These are phyloP conservation scores for Colletotrichum echinochloae DNA, from an alignment of 2,329 filamentous ascomycete species.

Conservation along the genomic window DNA sequence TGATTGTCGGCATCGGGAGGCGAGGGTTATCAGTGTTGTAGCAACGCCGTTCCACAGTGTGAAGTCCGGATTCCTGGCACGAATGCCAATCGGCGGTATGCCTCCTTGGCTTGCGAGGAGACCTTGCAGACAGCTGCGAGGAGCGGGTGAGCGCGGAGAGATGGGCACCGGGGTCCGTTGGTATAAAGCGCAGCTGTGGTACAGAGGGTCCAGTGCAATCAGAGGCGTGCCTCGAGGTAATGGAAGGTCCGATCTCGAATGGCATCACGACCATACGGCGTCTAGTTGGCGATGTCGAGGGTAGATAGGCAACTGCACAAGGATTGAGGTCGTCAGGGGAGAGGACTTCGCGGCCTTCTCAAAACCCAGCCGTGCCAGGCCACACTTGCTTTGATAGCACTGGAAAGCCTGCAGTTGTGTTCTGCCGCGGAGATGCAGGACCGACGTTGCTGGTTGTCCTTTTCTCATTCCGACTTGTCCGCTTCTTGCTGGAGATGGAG, in stretches of 20 bases:
- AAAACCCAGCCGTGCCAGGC: not conserved
- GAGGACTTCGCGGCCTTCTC: not conserved
- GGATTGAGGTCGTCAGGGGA: not conserved
- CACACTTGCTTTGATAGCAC: not conserved
- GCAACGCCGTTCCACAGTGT: not conserved
- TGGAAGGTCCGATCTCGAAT: not conserved
- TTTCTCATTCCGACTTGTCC: not conserved
- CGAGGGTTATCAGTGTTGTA: not conserved
- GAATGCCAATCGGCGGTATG: not conserved
- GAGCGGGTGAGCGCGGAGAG: not conserved
- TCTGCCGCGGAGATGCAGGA: not conserved
- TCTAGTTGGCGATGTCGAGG: not conserved
- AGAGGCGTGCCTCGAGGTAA: not conserved
- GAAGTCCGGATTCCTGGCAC: not conserved
- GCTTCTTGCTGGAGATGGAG: constrained; percentile 28
- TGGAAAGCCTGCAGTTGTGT: not conserved
- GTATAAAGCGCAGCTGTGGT: not conserved
- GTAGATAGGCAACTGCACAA: not conserved
- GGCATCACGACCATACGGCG: not conserved
- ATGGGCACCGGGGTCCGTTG: not conserved
- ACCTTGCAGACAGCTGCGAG: not conserved
- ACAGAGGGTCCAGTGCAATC: not conserved
- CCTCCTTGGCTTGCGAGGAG: not conserved
- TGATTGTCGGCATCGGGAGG: not conserved
- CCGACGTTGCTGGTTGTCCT: not conserved